A percentile compares a stretch with the other conserved stretches of the same genome.
Conservation (phyloP, 768 basidiomycete species). For the Psilocybe sp. region DNA sequence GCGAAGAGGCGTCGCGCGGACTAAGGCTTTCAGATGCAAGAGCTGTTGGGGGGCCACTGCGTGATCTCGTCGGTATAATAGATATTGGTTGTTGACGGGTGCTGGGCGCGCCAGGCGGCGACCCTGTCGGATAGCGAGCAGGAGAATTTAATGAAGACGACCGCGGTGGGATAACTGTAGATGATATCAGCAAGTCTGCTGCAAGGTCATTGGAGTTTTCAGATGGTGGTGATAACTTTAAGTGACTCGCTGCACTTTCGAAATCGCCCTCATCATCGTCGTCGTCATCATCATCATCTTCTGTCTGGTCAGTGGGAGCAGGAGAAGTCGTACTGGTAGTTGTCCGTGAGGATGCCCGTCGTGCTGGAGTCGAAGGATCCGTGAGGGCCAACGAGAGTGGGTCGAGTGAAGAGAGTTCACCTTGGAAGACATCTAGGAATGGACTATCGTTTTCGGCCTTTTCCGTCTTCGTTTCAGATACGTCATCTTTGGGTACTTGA, state of each 20-base stretch:
- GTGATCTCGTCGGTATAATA: slow-evolving; percentile 42
- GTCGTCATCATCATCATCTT: too few species aligned
- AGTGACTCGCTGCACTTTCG: too few species aligned
- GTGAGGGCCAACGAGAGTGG: slow-evolving; percentile 59
- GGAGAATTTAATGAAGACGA: slow-evolving; percentile 45
- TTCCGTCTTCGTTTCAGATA: slow-evolving; percentile 22
- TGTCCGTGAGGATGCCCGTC: slow-evolving; percentile 36
- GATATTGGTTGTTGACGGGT: slow-evolving; percentile 31
- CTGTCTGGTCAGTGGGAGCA: too few species aligned
- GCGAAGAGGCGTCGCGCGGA: slow-evolving; percentile 23
- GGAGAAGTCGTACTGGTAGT: slow-evolving; percentile 9
- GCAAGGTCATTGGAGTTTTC: too few species aligned
- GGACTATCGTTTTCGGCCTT: slow-evolving; percentile 47
- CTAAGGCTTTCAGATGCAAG: slow-evolving; percentile 20
- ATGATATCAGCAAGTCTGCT: slow-evolving; percentile 1
- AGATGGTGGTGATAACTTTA: too few species aligned
- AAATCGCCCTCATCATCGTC: too few species aligned
- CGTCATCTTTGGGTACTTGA: slow-evolving; percentile 16
- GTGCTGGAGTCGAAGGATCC: slow-evolving; percentile 61
- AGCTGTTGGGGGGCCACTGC: slow-evolving; percentile 32
- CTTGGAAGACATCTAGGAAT: slow-evolving; percentile 71
- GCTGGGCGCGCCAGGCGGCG: slow-evolving; percentile 2
- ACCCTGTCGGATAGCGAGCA: slow-evolving; percentile 7
- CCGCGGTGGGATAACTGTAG: slow-evolving; percentile 47
- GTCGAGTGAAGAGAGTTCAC: slow-evolving; percentile 67